These are phyloP conservation scores for Alternaria longipes DNA, from an alignment of 2,329 filamentous ascomycete species.

Conservation along the genomic window DNA sequence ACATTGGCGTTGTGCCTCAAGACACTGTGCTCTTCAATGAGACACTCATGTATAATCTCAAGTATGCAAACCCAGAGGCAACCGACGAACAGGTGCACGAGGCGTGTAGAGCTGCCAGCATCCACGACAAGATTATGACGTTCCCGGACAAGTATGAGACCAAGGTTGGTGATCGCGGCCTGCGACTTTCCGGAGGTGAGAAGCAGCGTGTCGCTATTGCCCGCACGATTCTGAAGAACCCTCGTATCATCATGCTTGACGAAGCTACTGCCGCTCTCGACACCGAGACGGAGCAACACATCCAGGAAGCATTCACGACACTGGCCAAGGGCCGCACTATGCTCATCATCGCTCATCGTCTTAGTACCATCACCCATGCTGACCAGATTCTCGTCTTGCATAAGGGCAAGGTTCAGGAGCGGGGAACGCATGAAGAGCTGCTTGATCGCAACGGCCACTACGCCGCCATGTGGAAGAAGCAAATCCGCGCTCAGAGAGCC, in stretches of 20 bases:
- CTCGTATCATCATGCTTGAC: constrained; percentile 89
- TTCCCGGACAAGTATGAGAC: constrained; percentile 91
- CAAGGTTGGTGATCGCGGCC: constrained; percentile 88
- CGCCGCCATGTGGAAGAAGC: constrained; percentile 63
- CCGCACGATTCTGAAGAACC: constrained; percentile 90
- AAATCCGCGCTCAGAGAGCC: constrained; percentile 60
- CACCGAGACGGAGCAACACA: constrained; percentile 91
- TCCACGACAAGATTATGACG: constrained; percentile 88
- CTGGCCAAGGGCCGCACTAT: constrained; percentile 88
- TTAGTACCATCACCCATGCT: constrained; percentile 65
- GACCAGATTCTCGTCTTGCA: constrained; percentile 66
- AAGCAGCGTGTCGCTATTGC: constrained; percentile 95
- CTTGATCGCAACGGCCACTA: constrained; percentile 58
- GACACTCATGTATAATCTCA: constrained; percentile 91
- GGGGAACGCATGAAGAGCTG: constrained; percentile 62
- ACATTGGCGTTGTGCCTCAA: constrained; percentile 96
- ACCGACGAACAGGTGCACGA: constrained; percentile 83
- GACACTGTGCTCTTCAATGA: constrained; percentile 97
- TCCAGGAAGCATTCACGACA: constrained; percentile 83
- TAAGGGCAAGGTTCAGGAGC: constrained; percentile 62
- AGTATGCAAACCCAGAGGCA: constrained; percentile 83
- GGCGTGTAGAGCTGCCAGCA: constrained; percentile 86
- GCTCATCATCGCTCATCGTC: constrained; percentile 86
- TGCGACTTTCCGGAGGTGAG: constrained; percentile 88
- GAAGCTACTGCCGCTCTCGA: constrained; percentile 93